phyloP scores from a whole-genome alignment of 2,329 filamentous ascomycete genomes.

The Chaetomiaceae sp. region DNA sequence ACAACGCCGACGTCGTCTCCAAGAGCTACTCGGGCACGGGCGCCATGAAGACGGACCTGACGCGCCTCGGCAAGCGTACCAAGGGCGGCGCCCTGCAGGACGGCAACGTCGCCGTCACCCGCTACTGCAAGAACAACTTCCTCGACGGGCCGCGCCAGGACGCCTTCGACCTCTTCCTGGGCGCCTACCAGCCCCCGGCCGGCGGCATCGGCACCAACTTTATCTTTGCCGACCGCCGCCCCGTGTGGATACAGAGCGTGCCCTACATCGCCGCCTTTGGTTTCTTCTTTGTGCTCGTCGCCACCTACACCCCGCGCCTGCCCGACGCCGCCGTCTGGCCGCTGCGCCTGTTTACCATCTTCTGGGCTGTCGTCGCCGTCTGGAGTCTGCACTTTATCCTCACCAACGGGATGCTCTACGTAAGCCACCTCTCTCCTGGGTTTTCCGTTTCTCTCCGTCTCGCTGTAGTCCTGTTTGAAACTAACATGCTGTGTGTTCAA shows the following conservation, averaged over 20 bases:
- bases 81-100: constrained; percentile 81
- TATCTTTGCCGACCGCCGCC: constrained; percentile 79
- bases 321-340: constrained; percentile 76
- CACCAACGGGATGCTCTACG: constrained; percentile 85
- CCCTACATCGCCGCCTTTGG: constrained; percentile 87
- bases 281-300: constrained; percentile 75
- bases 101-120: constrained; percentile 77
- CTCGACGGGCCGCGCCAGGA: constrained; percentile 90
- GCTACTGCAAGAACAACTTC: constrained; percentile 94
- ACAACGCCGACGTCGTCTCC: constrained; percentile 95
- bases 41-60: constrained; percentile 96
- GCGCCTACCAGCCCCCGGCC: constrained; percentile 71
- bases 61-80: constrained; percentile 85
- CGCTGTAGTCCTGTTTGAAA: too few relatives aligned
- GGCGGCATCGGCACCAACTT: constrained; percentile 65
- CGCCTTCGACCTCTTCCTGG: constrained; percentile 90
- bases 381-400: constrained; percentile 76
- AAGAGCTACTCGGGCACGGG: constrained; percentile 92
- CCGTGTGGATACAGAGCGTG: constrained; percentile 84
- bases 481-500: neutral
- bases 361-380: constrained; percentile 66
- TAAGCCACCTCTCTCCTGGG: constrained; percentile 48
- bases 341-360: constrained; percentile 72
- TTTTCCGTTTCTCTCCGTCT: constrained; percentile 6
- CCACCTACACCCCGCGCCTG: constrained; percentile 64